phyloP scores from a whole-genome alignment of 805 yeast genomes.

The Komagataella kurtzmanii region DNA sequence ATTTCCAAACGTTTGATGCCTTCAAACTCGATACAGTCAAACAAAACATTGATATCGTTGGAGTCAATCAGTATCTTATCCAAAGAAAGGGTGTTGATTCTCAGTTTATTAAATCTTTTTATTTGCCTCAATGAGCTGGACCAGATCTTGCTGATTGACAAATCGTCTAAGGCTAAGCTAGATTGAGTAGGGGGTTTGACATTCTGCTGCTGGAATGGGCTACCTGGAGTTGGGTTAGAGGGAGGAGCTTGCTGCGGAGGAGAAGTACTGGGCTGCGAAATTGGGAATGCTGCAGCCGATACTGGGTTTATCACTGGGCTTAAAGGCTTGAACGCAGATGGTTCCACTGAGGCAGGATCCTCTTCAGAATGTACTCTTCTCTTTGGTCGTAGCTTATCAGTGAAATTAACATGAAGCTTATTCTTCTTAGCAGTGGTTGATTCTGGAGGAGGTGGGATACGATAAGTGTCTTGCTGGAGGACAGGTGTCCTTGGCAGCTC shows the following conservation, averaged over 20 bases:
- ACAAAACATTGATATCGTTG: conserved; percentile 1
- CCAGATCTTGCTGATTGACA: conserved; percentile 1
- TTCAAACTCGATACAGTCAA: neutral
- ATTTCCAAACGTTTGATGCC: conserved; percentile 1
- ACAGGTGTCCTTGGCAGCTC: neutral
- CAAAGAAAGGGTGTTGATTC: conserved; percentile 1
- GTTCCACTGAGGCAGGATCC: neutral
- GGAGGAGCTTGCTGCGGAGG: neutral
- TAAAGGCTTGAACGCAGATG: neutral
- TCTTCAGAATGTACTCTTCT: neutral
- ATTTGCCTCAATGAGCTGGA: neutral
- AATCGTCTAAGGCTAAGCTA: neutral
- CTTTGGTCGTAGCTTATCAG: neutral
- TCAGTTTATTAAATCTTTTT: neutral
- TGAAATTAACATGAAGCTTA: neutral
- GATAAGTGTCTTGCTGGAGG: neutral
- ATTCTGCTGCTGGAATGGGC: neutral
- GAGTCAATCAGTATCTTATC: conserved; percentile 2
- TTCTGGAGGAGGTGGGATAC: neutral
- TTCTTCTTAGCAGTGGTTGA: neutral
- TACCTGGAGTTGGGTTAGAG: neutral
- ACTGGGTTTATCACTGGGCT: neutral
- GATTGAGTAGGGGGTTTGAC: neutral
- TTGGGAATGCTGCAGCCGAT: neutral
- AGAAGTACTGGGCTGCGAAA: neutral